Evolutionary conservation across 345 rosid species (phyloP), one percentile per base, ranked within the genome.

Genomic region (Psidium friedrichsthalianum): DNA sequence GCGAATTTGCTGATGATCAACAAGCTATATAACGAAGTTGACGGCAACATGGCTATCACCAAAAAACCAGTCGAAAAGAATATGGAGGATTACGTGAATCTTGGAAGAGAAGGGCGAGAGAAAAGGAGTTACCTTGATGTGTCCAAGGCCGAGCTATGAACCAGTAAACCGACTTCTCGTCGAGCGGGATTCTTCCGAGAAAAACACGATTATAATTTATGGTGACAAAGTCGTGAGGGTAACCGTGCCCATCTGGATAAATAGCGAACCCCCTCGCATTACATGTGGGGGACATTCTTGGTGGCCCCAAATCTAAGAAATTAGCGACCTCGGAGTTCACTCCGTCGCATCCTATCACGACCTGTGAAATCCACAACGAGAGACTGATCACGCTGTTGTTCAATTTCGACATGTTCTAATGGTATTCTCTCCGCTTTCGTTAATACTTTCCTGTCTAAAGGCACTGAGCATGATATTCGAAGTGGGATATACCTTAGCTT

Each of bases 141-240:
- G 61, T 84, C 56, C 69, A 84, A 40, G 82, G 52, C 18, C 86
- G 83, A n/a, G 87, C 85, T 11, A 85, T 24, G 57, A 89, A 89
- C 88, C 91, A 89, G 64, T 87, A 89, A 24, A 87, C 85, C 5
- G 83, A 59, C 8, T 89, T 83, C 6, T 85, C 58, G 4, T 51
- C 16, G 15, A 89, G 27, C 1, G 91, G 91, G 36, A 88, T 22
- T 22, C n/a, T 56, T 18, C 91, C 89, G 11, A 89, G 83, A 22
- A 74, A 83, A 47, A 83, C 84, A 6, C 55, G 9, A 9, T 58
- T 49, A 11, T 86, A 52, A 29, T 10, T 61, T 51, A 86, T 47
- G 24, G 54, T 53, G 53, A 15, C 3, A 5, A 82, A 47, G 51
- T 82, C 52, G 8, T 24, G 52, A 44, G 74, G 58, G 14, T 58